Base-by-base conservation (phyloP, 2,329 filamentous ascomycete genomes). In the Thielaviopsis euricoi region DNA sequence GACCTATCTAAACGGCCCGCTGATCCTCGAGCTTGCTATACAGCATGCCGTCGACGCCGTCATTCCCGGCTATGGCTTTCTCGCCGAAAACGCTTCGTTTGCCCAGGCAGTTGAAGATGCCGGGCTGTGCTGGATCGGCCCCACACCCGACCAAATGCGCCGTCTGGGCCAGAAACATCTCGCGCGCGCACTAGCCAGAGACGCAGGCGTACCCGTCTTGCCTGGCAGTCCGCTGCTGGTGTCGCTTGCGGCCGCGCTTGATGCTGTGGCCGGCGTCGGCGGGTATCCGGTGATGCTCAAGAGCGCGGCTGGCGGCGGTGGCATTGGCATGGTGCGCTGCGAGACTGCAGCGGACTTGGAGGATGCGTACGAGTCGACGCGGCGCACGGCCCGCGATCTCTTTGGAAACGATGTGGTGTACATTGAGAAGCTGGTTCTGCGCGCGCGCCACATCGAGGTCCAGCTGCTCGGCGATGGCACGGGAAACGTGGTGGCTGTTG, bases 1-100 rank as follows among this genome's bases (percentile, higher is more conserved):
- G 1, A 82, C 84, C 0, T 82, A 88, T 64, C 77, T 89, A 13
- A 82, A 88, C 66, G 83, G 81, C 23, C 74, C 81, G 37, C 77
- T 82, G 43, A 76, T 80, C 43, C 67, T 83, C 19, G 64, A 70
- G 3, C 72, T 82, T n/a, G 79, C 80, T 10, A 73, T 72, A 49
- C 65, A 70, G 2, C 68, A 73, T 15, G 64, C 69, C 1, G 77
- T 68, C 1, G 74, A 85, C 61, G 81, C 80, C 3, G 74, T 86
- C 17, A 80, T 83, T 54, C 82, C 82, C 0, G 82, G 83, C 1
- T 86, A 86, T 68, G 83, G 83, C 0, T 85, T 85, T 60, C 67
- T 86, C 1, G 78, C 77, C 0, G 82, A 86, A 60, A 82, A 84
- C 64, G 74, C 78, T 4, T 72, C 77, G 4, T 85, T 86, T 64